Conservation (phyloP, 73 alveolate species). For the Urostyla sp. region DNA sequence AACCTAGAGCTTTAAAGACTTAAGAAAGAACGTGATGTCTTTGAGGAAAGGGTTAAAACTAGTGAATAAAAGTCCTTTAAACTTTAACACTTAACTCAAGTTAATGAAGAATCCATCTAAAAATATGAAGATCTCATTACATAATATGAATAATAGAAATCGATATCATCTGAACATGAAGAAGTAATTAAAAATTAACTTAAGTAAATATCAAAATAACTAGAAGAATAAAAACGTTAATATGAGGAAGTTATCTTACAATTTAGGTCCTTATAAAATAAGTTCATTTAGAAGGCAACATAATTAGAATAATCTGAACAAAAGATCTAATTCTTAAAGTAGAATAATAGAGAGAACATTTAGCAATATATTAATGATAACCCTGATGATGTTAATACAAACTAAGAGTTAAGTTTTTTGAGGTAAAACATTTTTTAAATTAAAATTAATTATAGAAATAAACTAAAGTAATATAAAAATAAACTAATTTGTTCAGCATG, state of each 20-base stretch:
- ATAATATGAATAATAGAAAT: not conserved
- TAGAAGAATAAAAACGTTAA: too few species aligned
- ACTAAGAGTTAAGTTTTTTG: not conserved
- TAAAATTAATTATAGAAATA: too few species aligned
- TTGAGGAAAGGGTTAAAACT: not conserved
- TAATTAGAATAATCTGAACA: not conserved
- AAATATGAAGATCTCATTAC: not conserved
- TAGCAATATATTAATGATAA: not conserved
- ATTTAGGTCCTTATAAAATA: not conserved
- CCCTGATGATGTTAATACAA: not conserved
- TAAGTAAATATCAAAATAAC: not conserved
- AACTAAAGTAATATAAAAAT: not conserved
- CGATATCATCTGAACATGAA: not conserved
- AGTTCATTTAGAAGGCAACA: not conserved
- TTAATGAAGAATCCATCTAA: not conserved
- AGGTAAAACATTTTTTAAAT: not conserved
- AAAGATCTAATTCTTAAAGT: not conserved
- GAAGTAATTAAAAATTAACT: not conserved
- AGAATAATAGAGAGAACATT: not conserved
- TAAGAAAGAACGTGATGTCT: not conserved
- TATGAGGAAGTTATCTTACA: not conserved
- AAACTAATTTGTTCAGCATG: not conserved
- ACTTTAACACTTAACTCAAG: not conserved
- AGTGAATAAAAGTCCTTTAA: not conserved
- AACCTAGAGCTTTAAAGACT: not conserved